These are phyloP conservation scores for Chalciporus sp. DNA, from an alignment of 1,284 basidiomycete genomes.

Conservation along the genomic window DNA sequence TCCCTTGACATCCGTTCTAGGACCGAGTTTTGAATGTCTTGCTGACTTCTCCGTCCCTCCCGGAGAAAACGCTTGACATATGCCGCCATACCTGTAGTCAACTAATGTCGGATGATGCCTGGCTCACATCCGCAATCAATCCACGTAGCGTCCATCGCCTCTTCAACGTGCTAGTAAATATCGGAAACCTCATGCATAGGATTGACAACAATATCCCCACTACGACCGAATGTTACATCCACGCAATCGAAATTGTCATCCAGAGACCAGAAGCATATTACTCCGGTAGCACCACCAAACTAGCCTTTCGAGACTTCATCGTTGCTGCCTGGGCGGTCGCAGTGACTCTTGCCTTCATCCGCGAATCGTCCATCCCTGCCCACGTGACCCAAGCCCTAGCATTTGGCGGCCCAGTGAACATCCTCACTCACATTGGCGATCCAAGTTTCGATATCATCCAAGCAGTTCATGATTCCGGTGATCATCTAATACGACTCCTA, in stretches of 20 bases:
- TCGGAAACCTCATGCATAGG: constrained; percentile 39
- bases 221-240: constrained; percentile 39
- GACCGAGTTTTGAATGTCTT: constrained; percentile 29
- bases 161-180: constrained; percentile 38
- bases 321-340: constrained; percentile 38
- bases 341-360: constrained; percentile 27
- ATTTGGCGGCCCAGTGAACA: constrained; percentile 19
- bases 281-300: constrained; percentile 18
- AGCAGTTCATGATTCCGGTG: constrained; percentile 38
- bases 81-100: constrained; percentile 36
- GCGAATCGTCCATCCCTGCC: constrained; percentile 21
- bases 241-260: constrained; percentile 39
- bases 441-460: constrained; percentile 36
- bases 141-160: constrained; percentile 31
- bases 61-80: constrained; percentile 33
- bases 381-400: constrained; percentile 21
- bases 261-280: constrained; percentile 26
- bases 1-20: constrained; percentile 22
- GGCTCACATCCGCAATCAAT: constrained; percentile 26
- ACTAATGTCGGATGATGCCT: constrained; percentile 31
- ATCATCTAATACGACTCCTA: constrained; percentile 35
- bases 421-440: constrained; percentile 27
- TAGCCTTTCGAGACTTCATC: constrained; percentile 39
- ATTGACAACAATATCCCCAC: constrained; percentile 33
- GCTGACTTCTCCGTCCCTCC: constrained; percentile 30